Percentiles rank a stretch among this genome's conserved stretches.
Evolutionary conservation across 108 stramenopile species (phyloP).

Genomic region (Nannochloropsis salina): DNA sequence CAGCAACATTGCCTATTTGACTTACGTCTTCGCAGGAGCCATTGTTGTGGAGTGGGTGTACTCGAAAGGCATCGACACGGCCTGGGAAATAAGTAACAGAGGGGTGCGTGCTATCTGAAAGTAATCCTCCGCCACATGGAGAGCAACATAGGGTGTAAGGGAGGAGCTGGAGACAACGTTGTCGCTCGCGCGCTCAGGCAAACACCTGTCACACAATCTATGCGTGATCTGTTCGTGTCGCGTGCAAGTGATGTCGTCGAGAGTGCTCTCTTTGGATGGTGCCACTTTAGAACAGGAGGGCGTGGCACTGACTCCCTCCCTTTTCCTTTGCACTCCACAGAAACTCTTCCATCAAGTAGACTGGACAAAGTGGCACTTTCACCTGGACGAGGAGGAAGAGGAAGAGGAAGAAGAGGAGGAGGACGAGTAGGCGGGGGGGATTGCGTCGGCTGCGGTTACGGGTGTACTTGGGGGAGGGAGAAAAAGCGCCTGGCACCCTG

Average conservation of each 20-base stretch:
- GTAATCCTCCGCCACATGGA: neutral
- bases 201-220: too few relatives aligned
- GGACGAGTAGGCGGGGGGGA: neutral
- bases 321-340: neutral
- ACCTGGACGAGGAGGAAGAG: constrained; percentile 8
- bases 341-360: constrained; percentile 30
- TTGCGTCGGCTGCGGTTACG: too few relatives aligned
- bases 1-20: constrained; percentile 32
- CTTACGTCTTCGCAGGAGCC: constrained; percentile 30
- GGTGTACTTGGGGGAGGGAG: too few relatives aligned
- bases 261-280: too few relatives aligned
- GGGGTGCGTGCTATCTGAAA: constrained; percentile 20
- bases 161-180: too few relatives aligned
- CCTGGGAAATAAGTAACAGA: constrained; percentile 28
- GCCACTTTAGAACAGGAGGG: too few relatives aligned
- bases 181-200: too few relatives aligned
- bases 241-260: too few relatives aligned
- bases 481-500: too few relatives aligned
- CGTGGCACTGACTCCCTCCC: too few relatives aligned
- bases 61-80: constrained; percentile 21
- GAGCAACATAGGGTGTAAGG: neutral
- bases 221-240: too few relatives aligned
- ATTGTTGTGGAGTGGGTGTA: constrained; percentile 31
- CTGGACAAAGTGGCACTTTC: constrained; percentile 26
- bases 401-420: neutral